Base-by-base conservation (phyloP, 352 stramenopile species). In the Labyrinthula sp. region DNA sequence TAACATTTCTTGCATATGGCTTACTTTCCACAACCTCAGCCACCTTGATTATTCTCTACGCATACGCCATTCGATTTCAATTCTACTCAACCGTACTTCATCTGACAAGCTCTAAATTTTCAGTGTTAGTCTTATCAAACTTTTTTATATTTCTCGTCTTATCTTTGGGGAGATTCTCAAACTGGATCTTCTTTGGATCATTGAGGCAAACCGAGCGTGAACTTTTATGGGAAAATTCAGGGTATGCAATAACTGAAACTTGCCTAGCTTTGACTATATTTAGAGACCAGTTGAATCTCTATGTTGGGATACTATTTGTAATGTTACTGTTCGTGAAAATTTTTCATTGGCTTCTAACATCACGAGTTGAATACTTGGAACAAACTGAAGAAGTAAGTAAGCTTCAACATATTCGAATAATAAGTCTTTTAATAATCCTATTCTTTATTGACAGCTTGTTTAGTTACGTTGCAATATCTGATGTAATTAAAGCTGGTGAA, bases 201-300 rank as follows among this genome's bases (percentile, higher is more conserved):
- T 55, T 85, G 22, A 57, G 72, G 12, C 48, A 89, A 39, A 73
- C 57, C 22, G 71, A 81, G 60, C 52, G 67, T 3, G 68, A 94
- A 72, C 63, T 91, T 8, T 60, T 95, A 33, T 73, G 79, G 29
- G 85, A 97, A 47, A 92, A 93, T 61, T 78, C 90, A 29, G 79
- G 84, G 24, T 98, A 94, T 62, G 79, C 90, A 25, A 74, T 97
- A 45, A 95, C 84, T 3, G 89, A 98, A 69, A 96, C 85, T 17
- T 96, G 85, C 69, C 65, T 98, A 18, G 88, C 89, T n/a, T 72
- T 98, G 18, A 95, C 88, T 27, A 93, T 96, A 39, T 98, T 97
- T 67, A 76, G 86, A 15, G 75, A 89, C 28, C 86, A 97, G 65
- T 77, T 97, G 47, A 90, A 76, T 39, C 76, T 92, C 27, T 62